Percentiles rank a stretch among this genome's conserved stretches.
Conservation (phyloP, 148 eudicot genomes). For the Rheum nobile region DNA sequence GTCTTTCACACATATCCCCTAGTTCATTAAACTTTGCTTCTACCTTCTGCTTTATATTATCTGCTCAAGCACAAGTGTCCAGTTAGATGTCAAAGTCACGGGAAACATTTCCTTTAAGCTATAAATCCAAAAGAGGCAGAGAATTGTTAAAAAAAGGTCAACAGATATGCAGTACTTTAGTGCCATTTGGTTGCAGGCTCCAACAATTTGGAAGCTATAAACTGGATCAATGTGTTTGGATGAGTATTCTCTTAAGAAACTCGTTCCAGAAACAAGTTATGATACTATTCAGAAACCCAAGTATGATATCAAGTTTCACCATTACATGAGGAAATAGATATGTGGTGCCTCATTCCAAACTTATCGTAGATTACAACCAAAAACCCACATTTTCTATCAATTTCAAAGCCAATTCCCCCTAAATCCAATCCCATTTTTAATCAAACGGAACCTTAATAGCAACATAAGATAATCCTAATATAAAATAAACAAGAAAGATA, state of each 20-base stretch:
- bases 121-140: neutral
- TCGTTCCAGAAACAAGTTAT: neutral
- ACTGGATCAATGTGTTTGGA: neutral
- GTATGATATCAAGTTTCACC: neutral
- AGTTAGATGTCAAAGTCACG: neutral
- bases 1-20: slow-evolving; percentile 54
- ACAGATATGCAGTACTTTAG: neutral
- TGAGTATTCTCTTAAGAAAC: neutral
- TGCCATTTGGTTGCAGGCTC: neutral
- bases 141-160: neutral
- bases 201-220: neutral
- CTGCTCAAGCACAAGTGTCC: slow-evolving; percentile 20
- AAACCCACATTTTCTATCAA: neutral
- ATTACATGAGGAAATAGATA: neutral
- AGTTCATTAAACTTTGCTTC: slow-evolving; percentile 64
- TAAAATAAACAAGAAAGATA: slow-evolving; percentile 1
- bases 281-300: neutral
- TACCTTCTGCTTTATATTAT: slow-evolving; percentile 66
- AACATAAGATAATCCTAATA: neutral
- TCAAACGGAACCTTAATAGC: neutral
- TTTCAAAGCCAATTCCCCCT: neutral
- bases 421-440: neutral
- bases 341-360: neutral
- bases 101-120: neutral
- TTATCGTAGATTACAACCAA: neutral